Evolutionary conservation across 129 eudicot genomes (phyloP).

Genomic region (Calendula officinalis): DNA sequence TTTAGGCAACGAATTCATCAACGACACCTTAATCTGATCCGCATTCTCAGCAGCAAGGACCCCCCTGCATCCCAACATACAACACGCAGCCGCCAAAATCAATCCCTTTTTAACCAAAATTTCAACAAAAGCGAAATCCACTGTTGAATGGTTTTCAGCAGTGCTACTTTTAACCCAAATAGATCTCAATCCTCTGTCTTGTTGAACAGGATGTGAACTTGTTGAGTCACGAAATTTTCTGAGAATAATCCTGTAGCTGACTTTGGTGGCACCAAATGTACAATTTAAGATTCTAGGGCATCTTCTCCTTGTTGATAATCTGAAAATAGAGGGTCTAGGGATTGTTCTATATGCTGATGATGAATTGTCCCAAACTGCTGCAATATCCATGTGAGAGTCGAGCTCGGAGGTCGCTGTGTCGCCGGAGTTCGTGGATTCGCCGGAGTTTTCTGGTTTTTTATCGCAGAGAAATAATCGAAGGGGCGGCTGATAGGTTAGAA

Average conservation of each 20-base stretch:
- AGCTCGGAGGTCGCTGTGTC: no score
- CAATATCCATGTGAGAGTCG: constrained; percentile 44
- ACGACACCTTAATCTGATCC: constrained; percentile 52
- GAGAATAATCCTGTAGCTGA: constrained; percentile 11
- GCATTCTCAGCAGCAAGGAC: constrained; percentile 45
- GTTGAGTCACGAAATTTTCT: constrained; percentile 16
- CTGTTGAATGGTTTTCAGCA: background rate
- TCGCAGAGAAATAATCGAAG: no score
- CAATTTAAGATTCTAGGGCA: constrained; percentile 23
- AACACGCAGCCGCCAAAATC: constrained; percentile 50
- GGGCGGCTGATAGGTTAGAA: no score
- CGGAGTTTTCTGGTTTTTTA: no score
- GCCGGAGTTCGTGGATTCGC: no score
- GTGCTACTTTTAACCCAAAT: constrained; percentile 28
- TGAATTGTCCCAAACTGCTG: constrained; percentile 33
- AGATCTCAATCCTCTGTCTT: constrained; percentile 24
- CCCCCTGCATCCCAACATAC: constrained; percentile 53
- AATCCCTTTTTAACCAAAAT: constrained; percentile 44
- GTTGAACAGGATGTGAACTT: constrained; percentile 14
- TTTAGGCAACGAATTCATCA: constrained; percentile 61
- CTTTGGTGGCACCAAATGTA: constrained; percentile 6
- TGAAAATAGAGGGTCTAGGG: constrained; percentile 27
- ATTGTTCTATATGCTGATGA: constrained; percentile 16
- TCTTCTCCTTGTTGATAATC: constrained; percentile 13
- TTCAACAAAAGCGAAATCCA: constrained; percentile 29